These are phyloP conservation scores for Verticillium isaacii DNA, from an alignment of 2,329 filamentous ascomycete species.

Conservation along the genomic window DNA sequence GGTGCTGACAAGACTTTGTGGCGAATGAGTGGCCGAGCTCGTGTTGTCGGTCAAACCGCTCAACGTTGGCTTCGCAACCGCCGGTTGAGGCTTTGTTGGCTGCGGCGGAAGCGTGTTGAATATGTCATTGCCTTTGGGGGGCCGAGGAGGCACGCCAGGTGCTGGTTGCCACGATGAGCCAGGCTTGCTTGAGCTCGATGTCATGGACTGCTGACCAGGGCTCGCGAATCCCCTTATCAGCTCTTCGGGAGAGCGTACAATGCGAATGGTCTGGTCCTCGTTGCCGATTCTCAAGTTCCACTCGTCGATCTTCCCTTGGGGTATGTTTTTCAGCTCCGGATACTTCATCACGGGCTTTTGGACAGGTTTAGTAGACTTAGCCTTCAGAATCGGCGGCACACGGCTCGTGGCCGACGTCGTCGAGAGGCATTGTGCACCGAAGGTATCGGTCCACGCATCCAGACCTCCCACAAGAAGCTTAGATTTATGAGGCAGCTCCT, in stretches of 20 bases:
- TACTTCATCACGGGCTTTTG: neutral
- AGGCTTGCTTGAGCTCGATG: neutral
- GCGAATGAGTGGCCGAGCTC: neutral
- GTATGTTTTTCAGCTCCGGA: neutral
- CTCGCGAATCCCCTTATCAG: neutral
- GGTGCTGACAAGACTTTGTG: constrained; percentile 13
- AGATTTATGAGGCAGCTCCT: constrained; percentile 66
- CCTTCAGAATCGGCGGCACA: neutral
- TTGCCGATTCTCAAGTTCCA: neutral
- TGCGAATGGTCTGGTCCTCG: neutral
- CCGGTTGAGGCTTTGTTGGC: constrained; percentile 24
- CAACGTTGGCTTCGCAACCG: neutral
- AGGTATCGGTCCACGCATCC: constrained; percentile 79
- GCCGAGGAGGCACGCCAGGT: neutral
- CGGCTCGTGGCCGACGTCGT: neutral
- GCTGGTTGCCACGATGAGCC: neutral
- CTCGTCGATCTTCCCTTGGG: neutral
- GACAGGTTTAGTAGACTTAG: neutral
- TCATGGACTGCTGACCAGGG: neutral
- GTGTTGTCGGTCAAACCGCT: constrained; percentile 3
- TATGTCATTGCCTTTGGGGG: neutral
- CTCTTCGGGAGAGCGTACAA: neutral
- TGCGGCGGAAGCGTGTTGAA: neutral
- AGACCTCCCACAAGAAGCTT: constrained; percentile 79
- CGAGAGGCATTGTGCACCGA: constrained; percentile 45